Base-by-base conservation (phyloP, 257 asterid genomes). In the Capsicum rhomboideum region DNA sequence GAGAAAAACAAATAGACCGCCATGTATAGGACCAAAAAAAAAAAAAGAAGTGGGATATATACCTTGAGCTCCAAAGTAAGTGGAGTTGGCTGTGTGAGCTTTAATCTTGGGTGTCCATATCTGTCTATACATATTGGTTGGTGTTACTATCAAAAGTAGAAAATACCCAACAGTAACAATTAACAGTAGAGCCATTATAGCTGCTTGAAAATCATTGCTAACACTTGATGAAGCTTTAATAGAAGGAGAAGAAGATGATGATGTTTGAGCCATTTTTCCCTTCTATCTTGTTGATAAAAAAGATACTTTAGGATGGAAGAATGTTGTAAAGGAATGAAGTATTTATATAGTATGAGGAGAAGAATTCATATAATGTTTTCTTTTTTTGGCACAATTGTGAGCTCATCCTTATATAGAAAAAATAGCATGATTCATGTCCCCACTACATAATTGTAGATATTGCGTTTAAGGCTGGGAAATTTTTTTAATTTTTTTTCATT, bases 61-160 rank as follows among this genome's bases (percentile, higher is more conserved):
- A 94, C 98, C 99, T 90, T 93, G 96, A 50, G 91, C 79, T 84
- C 98, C 99, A 81, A 93, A 96, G 87, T 83, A 96, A 72, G 99
- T 94, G 87, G 99, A 83, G 53, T 86, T 71, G 28, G 61, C 11
- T 13, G 93, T 82, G 11, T 86, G 28, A 10, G 88, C 77, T 83
- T 87, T 85, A 82, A 96, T 86, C 78, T 85, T 68, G 7, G 89
- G 92, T 83, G 87, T 34, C 99, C 98, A 96, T 17, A 66, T 83
- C 14, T 61, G 82, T 66, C 44, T 84, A 37, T 88, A 96, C 1
- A 75, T 18, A 31, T 83, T 85, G 4, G 98, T 94, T 46, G 99
- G 94, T 64, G 81, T 23, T 93, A 94, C 89, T 82, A 91, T 88
- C 93, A 92, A 91, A 78, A 94, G 31, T 64, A 92, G 50, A 8